Percentiles rank a stretch among this genome's conserved stretches.
Evolutionary conservation across 805 yeast species (phyloP).

Genomic region (Candida endomychidarum): DNA sequence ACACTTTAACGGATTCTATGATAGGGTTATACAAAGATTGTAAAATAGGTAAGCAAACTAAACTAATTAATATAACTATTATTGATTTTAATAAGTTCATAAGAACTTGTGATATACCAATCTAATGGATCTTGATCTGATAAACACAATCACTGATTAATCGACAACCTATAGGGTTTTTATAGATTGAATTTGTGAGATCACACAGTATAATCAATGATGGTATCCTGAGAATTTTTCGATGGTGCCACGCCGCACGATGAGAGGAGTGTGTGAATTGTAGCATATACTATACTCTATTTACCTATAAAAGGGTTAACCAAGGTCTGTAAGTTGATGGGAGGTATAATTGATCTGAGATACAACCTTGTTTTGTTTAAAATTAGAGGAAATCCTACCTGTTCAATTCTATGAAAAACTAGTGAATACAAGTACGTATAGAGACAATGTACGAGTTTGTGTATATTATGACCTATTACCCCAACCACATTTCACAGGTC

Average conservation of each 20-base stretch:
- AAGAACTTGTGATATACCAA: background rate
- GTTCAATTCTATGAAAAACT: no score
- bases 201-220: no score
- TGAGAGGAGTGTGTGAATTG: no score
- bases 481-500: slow-evolving; percentile 85
- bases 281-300: no score
- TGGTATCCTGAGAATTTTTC: slow-evolving; percentile 4
- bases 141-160: background rate
- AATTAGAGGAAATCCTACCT: no score
- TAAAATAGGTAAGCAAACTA: background rate
- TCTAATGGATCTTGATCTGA: no score
- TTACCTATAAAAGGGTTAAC: no score
- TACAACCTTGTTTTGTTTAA: no score
- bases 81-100: slow-evolving; percentile 1
- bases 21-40: background rate
- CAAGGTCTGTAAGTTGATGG: no score
- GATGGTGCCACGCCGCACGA: background rate
- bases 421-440: no score
- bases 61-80: background rate
- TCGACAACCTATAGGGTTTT: background rate
- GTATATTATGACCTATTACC: slow-evolving; percentile 47
- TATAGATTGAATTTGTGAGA: no score
- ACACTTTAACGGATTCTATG: slow-evolving; percentile 4
- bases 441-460: background rate
- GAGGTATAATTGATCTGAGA: no score